These are phyloP conservation scores for Medicago ruthenica DNA, from an alignment of 306 rosid species.

Conservation along the genomic window DNA sequence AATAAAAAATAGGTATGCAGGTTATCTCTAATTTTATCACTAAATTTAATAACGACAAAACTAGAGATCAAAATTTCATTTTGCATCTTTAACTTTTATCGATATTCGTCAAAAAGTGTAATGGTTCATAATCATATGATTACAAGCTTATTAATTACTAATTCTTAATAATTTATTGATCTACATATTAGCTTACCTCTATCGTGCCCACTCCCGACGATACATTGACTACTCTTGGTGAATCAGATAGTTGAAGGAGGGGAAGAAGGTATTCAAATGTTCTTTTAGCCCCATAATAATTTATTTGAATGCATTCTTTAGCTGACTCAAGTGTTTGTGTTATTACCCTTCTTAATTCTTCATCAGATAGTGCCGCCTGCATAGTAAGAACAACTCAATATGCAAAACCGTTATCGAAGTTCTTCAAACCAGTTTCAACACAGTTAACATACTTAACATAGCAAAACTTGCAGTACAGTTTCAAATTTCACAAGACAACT, in stretches of 20 bases:
- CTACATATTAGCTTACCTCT: slow-evolving; percentile 37
- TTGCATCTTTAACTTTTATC: too few species aligned
- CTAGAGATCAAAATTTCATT: too few species aligned
- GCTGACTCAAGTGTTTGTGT: slow-evolving; percentile 46
- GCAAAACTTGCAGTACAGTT: too few species aligned
- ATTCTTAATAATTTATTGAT: not conserved
- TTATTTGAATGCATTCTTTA: slow-evolving; percentile 58
- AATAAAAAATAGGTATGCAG: too few species aligned
- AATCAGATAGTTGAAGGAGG: slow-evolving; percentile 48
- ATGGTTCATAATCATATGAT: not conserved
- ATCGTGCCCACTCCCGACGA: slow-evolving; percentile 41
- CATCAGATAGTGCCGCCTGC: slow-evolving; percentile 35
- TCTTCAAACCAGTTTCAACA: not conserved
- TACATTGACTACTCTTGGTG: slow-evolving; percentile 62
- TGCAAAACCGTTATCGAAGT: not conserved
- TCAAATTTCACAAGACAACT: too few species aligned
- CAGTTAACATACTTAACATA: too few species aligned
- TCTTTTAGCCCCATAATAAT: slow-evolving; percentile 49
- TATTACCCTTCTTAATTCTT: slow-evolving; percentile 8
- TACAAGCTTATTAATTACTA: not conserved
- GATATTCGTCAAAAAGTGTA: too few species aligned
- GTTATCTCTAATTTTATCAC: too few species aligned
- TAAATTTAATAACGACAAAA: too few species aligned
- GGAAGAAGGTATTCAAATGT: slow-evolving; percentile 42
- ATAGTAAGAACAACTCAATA: slow-evolving; percentile 9